Percentiles rank a stretch among this genome's conserved stretches.
Conservation (phyloP, 495 filamentous ascomycete species). For the Neurospora tetrasperma region DNA sequence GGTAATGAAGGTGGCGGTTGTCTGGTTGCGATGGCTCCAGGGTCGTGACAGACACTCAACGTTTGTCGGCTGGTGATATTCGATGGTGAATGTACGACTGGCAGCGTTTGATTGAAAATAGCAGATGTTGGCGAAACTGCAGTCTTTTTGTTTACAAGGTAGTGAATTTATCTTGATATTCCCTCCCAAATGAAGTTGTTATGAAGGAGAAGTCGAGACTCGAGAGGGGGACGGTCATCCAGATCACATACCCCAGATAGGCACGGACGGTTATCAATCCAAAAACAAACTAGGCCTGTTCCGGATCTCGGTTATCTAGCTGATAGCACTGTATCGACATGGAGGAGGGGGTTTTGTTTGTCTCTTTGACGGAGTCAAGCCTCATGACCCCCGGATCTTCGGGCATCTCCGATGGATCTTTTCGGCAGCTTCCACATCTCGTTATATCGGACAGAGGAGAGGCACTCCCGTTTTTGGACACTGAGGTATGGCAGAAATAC, state of each 20-base stretch:
- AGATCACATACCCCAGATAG: not conserved
- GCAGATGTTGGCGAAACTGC: not conserved
- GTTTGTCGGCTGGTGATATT: not conserved
- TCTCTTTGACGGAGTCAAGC: not conserved
- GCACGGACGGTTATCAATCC: not conserved
- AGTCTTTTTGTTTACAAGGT: fast-evolving
- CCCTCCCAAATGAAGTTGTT: not conserved
- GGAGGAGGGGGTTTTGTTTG: not conserved
- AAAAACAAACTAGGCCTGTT: not conserved
- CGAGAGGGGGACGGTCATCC: not conserved
- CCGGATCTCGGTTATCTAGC: not conserved
- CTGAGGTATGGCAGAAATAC: no score
- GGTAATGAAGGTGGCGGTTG: not conserved
- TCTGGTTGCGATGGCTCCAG: not conserved
- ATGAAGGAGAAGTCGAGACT: not conserved
- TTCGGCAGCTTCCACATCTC: not conserved
- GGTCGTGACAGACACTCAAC: not conserved
- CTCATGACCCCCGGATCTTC: not conserved
- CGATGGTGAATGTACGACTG: not conserved
- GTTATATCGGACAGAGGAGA: no score
- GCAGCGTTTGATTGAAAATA: not conserved
- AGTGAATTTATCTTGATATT: not conserved
- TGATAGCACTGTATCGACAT: not conserved
- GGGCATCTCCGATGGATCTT: not conserved
- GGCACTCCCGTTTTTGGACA: no score